Percentiles rank a stretch among this genome's conserved stretches.
Conservation (phyloP, 495 filamentous ascomycete genomes). For the Cairneyella variabilis region DNA sequence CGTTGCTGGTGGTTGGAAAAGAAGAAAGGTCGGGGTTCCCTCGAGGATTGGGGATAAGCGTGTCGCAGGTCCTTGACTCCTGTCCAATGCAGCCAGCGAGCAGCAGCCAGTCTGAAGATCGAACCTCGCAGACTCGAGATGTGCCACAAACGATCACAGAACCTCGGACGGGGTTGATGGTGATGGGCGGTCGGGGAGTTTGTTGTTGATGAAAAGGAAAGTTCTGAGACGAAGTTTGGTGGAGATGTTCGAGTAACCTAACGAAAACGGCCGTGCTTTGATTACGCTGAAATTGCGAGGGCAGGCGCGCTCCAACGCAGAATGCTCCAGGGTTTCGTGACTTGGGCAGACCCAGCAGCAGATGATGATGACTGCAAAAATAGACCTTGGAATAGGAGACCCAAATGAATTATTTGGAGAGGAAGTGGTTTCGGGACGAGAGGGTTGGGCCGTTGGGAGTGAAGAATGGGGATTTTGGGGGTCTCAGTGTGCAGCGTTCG, state of each 20-base stretch:
- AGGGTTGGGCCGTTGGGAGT: too few relatives aligned
- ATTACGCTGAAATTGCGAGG: constrained; percentile 13
- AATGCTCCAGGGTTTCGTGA: background rate
- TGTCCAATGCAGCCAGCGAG: background rate
- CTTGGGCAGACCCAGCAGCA: background rate
- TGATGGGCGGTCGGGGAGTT: background rate
- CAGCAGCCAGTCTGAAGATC: background rate
- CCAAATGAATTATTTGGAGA: too few relatives aligned
- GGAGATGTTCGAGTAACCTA: background rate
- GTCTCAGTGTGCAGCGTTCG: too few relatives aligned
- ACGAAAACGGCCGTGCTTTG: constrained; percentile 14
- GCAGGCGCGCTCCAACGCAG: constrained; percentile 8
- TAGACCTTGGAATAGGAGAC: too few relatives aligned
- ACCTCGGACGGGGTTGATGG: background rate
- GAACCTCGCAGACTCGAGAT: constrained; percentile 1
- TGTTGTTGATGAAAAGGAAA: background rate
- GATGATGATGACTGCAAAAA: too few relatives aligned
- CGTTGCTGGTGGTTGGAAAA: background rate
- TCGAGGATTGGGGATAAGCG: background rate
- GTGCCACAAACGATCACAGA: background rate
- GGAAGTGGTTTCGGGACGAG: too few relatives aligned
- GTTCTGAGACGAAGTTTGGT: background rate
- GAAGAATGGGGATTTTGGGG: too few relatives aligned
- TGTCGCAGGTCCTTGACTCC: constrained; percentile 6
- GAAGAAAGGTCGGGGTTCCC: background rate